phyloP scores from a whole-genome alignment of 257 asterid species.

The Hygrophila difformis region DNA sequence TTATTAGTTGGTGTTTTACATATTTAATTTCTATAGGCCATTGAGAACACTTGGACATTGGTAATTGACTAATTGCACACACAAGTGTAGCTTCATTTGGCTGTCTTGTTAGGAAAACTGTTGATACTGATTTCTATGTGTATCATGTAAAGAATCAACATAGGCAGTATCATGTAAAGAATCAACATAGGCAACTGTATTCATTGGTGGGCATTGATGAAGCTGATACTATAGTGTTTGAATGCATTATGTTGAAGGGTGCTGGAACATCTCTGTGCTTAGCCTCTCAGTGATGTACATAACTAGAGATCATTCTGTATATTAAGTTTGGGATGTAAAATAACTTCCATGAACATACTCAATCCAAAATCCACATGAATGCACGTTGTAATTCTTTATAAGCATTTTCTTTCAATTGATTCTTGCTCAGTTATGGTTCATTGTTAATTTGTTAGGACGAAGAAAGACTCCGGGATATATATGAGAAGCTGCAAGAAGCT shows the following conservation, averaged over 20 bases:
- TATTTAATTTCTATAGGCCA: background rate
- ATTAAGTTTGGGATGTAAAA: slow-evolving; percentile 1
- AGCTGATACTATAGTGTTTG: background rate
- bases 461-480: slow-evolving; percentile 66
- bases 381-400: too few species aligned
- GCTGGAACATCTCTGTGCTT: background rate
- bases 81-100: background rate
- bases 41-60: background rate
- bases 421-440: background rate
- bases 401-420: too few species aligned
- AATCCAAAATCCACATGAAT: background rate
- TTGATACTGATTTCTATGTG: too few species aligned
- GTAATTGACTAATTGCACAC: too few species aligned
- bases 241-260: background rate
- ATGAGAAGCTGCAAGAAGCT: slow-evolving; percentile 75
- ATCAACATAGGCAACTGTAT: too few species aligned
- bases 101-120: background rate
- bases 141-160: too few species aligned
- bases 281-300: background rate
- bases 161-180: too few species aligned
- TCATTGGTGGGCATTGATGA: too few species aligned
- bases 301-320: background rate
- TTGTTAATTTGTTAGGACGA: slow-evolving; percentile 43
- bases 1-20: background rate
- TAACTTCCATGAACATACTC: background rate